Evolutionary conservation across 2,329 filamentous ascomycete species (phyloP).

Genomic region (Sordariomycetes sp.): DNA sequence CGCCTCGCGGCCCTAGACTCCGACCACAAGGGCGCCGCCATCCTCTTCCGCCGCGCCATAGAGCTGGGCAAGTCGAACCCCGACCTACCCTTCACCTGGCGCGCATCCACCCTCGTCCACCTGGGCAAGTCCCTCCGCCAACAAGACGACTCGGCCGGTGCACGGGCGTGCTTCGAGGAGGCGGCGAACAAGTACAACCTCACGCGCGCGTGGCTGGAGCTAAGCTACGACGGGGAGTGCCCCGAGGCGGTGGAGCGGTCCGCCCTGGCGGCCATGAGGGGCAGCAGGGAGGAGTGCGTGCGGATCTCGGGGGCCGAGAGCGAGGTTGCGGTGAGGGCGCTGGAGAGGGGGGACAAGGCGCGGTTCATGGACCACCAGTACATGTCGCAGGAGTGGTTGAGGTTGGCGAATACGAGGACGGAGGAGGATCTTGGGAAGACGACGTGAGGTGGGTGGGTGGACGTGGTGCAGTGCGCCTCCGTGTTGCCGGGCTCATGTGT

Average conservation of each 20-base stretch:
- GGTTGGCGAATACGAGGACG: background rate
- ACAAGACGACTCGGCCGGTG: background rate
- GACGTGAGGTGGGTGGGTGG: background rate
- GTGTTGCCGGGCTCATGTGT: background rate
- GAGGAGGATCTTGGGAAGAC: background rate
- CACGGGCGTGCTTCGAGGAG: background rate
- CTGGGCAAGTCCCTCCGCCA: background rate
- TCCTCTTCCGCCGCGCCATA: conserved; percentile 2
- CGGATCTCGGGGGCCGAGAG: background rate
- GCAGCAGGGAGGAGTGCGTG: background rate
- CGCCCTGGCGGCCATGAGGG: no score
- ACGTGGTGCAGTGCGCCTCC: background rate
- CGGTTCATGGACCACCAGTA: background rate
- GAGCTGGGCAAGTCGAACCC: background rate
- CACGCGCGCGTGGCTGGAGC: background rate
- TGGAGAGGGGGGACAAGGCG: background rate
- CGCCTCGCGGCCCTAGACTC: background rate
- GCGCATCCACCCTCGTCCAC: background rate
- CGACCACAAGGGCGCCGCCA: conserved; percentile 1
- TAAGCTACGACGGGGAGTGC: background rate
- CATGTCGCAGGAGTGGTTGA: conserved; percentile 2
- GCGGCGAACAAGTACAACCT: background rate
- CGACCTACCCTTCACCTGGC: background rate
- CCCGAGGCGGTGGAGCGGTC: background rate
- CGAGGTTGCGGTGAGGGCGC: background rate